Percentiles rank a stretch among this genome's conserved stretches.
These are phyloP conservation scores for Coemansia sp. DNA, from an alignment of 192 early-diverging fungal species.

Conservation along the genomic window DNA sequence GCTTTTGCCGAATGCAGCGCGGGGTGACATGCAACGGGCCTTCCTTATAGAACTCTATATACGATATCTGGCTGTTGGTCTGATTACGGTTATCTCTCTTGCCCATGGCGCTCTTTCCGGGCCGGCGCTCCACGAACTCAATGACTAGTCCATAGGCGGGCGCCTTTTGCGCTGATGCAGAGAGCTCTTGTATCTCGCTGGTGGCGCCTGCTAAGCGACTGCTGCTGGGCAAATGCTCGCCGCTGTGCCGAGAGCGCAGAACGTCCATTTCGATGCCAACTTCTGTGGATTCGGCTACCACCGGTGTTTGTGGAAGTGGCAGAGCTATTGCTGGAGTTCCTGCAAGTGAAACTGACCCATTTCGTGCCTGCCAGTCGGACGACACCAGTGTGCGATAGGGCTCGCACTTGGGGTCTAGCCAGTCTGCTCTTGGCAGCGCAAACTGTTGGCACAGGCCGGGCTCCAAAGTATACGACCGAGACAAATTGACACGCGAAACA, in stretches of 20 bases:
- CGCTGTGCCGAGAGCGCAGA: not conserved
- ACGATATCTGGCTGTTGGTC: constrained; percentile 45
- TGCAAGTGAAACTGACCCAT: not conserved
- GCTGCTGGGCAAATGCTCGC: not conserved
- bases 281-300: not conserved
- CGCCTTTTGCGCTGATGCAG: constrained; percentile 25
- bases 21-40: constrained; percentile 33
- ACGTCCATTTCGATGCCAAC: constrained; percentile 30
- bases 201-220: not conserved
- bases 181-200: constrained; percentile 48
- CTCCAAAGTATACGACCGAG: constrained; percentile 31
- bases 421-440: constrained; percentile 39
- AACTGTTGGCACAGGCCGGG: constrained; percentile 40
- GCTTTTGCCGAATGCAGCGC: constrained; percentile 52
- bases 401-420: constrained; percentile 45
- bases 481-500: constrained; percentile 37
- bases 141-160: constrained; percentile 48
- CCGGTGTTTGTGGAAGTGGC: not conserved
- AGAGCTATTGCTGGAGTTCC: not conserved
- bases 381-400: constrained; percentile 45
- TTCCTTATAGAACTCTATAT: constrained; percentile 46
- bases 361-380: constrained; percentile 53
- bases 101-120: not conserved
- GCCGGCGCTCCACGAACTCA: constrained; percentile 37
- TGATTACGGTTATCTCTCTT: not conserved